Percentiles rank a stretch among this genome's conserved stretches.
Conservation (phyloP, 441 rosid species). For the Caryocar brasiliense region DNA sequence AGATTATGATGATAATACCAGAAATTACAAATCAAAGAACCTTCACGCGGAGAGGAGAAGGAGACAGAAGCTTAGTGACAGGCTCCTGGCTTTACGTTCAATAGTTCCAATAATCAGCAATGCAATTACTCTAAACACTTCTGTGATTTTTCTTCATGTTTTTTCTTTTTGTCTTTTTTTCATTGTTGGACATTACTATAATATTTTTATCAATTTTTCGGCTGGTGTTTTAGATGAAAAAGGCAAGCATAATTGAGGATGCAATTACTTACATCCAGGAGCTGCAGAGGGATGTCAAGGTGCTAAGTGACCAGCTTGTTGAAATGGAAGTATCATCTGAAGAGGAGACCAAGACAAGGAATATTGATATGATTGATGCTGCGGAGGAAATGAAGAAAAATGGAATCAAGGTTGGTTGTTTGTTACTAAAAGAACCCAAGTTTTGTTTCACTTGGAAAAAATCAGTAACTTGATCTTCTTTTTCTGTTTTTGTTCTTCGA, state of each 20-base stretch:
- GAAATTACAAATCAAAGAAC: constrained; percentile 53
- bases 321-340: constrained; percentile 37
- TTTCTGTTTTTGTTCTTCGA: not conserved
- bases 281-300: constrained; percentile 38
- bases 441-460: too few relatives aligned
- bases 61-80: constrained; percentile 58
- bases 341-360: constrained; percentile 9
- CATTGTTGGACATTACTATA: too few relatives aligned
- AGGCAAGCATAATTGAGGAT: constrained; percentile 69
- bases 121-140: constrained; percentile 15
- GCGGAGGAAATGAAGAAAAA: constrained; percentile 34
- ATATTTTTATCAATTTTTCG: not conserved
- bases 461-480: not conserved
- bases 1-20: constrained; percentile 16
- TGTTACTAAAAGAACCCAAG: not conserved
- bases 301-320: constrained; percentile 40
- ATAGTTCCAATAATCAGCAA: constrained; percentile 76
- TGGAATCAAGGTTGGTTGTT: constrained; percentile 41
- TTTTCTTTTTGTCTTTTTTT: not conserved
- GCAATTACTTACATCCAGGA: constrained; percentile 61
- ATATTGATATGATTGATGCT: constrained; percentile 17
- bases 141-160: not conserved
- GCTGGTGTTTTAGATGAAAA: constrained; percentile 50
- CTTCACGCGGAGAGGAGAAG: constrained; percentile 72
- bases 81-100: constrained; percentile 63